Evolutionary conservation across 164 flowering plant species (phyloP), one percentile per base, ranked within the genome.

Genomic region (Stephania japonica): DNA sequence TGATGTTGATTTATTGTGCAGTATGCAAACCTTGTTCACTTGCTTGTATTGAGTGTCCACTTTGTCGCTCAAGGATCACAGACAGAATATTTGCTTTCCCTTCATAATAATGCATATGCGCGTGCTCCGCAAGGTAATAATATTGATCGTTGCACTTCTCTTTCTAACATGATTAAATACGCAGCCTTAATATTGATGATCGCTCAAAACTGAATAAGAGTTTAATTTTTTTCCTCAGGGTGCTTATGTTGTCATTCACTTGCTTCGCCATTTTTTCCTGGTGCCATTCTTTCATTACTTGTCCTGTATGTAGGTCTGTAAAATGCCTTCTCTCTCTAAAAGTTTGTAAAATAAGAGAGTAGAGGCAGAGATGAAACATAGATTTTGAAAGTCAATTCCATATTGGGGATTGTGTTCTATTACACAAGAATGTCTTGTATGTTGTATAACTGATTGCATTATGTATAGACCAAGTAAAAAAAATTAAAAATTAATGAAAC

Each of bases 11-110:
- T 14, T 65, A 56, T 13, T 1, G 43, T 87, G 90, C 96, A 95
- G 99, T 95, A 81, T 95, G 99, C 84, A 90, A 91, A 84, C 84
- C 92, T 69, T 93, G 99, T 81, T 93, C 99, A 9, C 88, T 93
- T 78, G 98, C 94, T 43, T 93, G 99, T 83, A 82, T 90, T 0
- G 99, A 95, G 82, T 95, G 99, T 70, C 99, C 97, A 27, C 83
- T 93, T 75, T 95, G 99, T 78, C 91, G 98, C 67, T 86, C 93
- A 78, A 88, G 83, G 81, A 93, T 95, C 75, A 82, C 86, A 27
- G 99, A 95, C 84, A 87, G 97, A 82, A 88, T 95, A 76, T 88
- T 93, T 81, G 92, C 96, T 42, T 93, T 93, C 80, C 85, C 97
- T 77, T 88, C 90, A 21, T 91, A 81, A 84, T 70, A 74, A 24